Evolutionary conservation across 192 early-diverging fungal species (phyloP).

Genomic region (Haplosporangium gracile): DNA sequence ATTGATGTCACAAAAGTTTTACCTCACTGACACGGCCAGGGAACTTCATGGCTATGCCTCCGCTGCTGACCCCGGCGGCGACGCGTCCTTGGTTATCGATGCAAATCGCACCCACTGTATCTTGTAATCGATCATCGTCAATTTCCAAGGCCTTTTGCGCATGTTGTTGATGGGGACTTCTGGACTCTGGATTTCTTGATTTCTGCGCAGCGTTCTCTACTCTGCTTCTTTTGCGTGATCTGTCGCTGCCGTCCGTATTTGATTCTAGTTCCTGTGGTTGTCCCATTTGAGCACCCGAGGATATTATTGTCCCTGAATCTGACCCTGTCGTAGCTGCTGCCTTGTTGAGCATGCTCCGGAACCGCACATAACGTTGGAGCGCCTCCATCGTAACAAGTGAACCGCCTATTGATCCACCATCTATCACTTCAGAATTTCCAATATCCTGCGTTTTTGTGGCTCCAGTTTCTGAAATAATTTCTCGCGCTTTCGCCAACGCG

Average conservation of each 20-base stretch:
- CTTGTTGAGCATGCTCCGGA: slow-evolving; percentile 15
- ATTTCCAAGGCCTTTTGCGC: neutral
- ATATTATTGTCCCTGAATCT: neutral
- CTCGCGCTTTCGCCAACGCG: neutral
- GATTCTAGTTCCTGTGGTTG: neutral
- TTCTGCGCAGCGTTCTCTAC: neutral
- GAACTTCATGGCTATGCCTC: slow-evolving; percentile 87
- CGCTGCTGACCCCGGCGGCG: slow-evolving; percentile 84
- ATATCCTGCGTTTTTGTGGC: no score
- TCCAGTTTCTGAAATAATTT: neutral
- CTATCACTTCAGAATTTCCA: neutral
- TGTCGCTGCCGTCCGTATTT: neutral
- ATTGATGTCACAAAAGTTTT: neutral
- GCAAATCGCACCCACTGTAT: slow-evolving; percentile 93
- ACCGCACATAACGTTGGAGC: neutral
- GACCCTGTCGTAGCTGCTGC: neutral
- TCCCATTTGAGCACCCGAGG: neutral
- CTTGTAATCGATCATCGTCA: slow-evolving; percentile 57
- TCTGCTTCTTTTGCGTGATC: neutral
- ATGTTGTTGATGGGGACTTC: neutral
- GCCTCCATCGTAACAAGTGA: slow-evolving; percentile 18
- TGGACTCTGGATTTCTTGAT: neutral
- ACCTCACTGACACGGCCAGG: slow-evolving; percentile 89
- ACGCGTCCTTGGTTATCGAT: slow-evolving; percentile 74
- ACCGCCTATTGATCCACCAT: neutral